These are phyloP conservation scores for Candida sanyaensis DNA, from an alignment of 1,139 yeast species.

Conservation along the genomic window DNA sequence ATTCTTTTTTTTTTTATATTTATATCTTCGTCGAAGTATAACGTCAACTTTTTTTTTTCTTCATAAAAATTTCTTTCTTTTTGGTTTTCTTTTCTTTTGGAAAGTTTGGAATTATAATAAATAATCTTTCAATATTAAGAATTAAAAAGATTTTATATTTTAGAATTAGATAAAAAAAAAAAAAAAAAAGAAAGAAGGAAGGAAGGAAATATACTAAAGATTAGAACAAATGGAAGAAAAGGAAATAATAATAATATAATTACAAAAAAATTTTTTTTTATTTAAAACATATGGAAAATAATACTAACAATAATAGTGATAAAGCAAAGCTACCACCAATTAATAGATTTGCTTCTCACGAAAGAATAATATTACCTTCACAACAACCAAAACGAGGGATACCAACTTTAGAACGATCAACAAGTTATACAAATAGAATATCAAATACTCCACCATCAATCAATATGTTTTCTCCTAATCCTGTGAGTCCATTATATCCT, in stretches of 20 bases:
- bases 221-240: neutral
- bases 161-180: too few relatives aligned
- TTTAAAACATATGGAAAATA: neutral
- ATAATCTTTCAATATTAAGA: too few relatives aligned
- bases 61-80: too few relatives aligned
- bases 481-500: constrained; percentile 13
- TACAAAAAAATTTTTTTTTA: too few relatives aligned
- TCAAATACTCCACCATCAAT: neutral
- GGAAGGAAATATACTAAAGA: neutral
- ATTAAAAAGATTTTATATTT: too few relatives aligned
- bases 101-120: neutral
- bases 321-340: neutral
- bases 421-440: constrained; percentile 1
- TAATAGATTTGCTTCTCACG: constrained; percentile 4
- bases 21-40: neutral
- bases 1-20: neutral
- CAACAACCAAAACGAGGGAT: constrained; percentile 8
- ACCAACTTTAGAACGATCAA: neutral
- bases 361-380: constrained; percentile 8
- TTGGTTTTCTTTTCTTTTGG: neutral
- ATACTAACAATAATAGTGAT: neutral
- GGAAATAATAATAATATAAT: neutral
- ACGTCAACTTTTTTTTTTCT: neutral
- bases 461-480: constrained; percentile 14
- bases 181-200: too few relatives aligned